These are phyloP conservation scores for Eucalyptus sp. DNA, from an alignment of 345 rosid species.

Conservation along the genomic window DNA sequence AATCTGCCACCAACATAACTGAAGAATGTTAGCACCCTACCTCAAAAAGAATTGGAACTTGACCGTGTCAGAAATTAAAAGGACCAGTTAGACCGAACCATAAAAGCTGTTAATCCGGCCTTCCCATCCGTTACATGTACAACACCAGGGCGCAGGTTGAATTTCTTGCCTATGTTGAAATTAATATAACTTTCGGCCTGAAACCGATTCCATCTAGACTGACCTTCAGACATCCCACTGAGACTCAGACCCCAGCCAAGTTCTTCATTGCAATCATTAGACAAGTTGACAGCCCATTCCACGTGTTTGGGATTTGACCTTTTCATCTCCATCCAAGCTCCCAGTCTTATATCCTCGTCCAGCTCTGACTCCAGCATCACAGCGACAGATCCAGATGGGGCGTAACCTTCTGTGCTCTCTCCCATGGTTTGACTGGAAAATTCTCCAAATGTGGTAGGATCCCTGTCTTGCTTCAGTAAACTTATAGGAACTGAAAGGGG, in stretches of 20 bases:
- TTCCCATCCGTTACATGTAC: slow-evolving; percentile 40
- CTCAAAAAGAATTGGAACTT: not conserved
- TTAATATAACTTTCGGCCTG: slow-evolving; percentile 63
- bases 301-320: slow-evolving; percentile 23
- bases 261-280: slow-evolving; percentile 55
- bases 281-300: slow-evolving; percentile 48
- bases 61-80: slow-evolving; percentile 9
- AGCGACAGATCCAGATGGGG: slow-evolving; percentile 31
- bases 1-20: not conserved
- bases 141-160: slow-evolving; percentile 61
- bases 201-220: slow-evolving; percentile 22
- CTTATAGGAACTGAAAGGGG: slow-evolving; percentile 42
- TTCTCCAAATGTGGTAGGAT: slow-evolving; percentile 6
- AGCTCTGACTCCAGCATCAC: slow-evolving; percentile 55
- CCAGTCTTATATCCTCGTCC: slow-evolving; percentile 45
- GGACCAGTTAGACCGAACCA: slow-evolving; percentile 78
- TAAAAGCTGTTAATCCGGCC: slow-evolving; percentile 34
- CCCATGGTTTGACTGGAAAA: slow-evolving; percentile 5
- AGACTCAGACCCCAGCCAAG: slow-evolving; percentile 69
- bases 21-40: not conserved
- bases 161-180: slow-evolving; percentile 27
- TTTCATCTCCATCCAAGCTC: slow-evolving; percentile 74
- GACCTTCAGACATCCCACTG: slow-evolving; percentile 39
- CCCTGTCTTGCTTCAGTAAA: slow-evolving; percentile 10
- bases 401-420: not conserved